Base-by-base conservation (phyloP, 495 filamentous ascomycete species). In the Hypoxylon perforatum region DNA sequence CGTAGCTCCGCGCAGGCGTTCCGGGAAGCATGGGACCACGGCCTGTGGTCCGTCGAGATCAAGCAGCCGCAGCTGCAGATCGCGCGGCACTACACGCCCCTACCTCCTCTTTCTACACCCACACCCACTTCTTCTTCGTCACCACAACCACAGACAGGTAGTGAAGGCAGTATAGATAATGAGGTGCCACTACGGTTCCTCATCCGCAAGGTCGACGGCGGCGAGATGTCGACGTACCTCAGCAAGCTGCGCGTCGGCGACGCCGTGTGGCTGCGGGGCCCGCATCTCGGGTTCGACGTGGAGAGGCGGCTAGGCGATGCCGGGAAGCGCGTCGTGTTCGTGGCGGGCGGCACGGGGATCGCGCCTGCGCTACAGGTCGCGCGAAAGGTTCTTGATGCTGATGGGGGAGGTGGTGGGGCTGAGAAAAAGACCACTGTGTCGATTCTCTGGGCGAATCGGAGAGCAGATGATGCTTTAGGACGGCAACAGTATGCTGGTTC, bases 11-110 rank as follows among this genome's bases (percentile, higher is more conserved):
- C 49, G 23, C 28, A 42, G 8, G 9, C 57, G 6, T 23, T 76
- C 2, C 9, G 19, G 0, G 19, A 61, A n/a, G 74, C 75, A 0
- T 80, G 77, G 63, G 61, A 53, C 60, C 80, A 81, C 5, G 91
- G 90, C 1, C 80, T 95, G 36, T 94, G 92, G 88, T 92, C 89
- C 60, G 88, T 97, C 14, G 91, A 97, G 83, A 83, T 97, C 70
- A 97, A 96, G 75, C 94, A 99, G 75, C 95, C 95, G 8, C 88
- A 96, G 71, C 69, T 97, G 51, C 92, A 96, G 72, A 94, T 99
- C 47, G 90, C 91, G 36, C 79, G 95, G 51, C 86, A 89, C 15
- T 99, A 99, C 75, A 97, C 95, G 10, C 93, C 94, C 0, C 78
- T 98, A 0, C 94, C 95, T 0, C 78, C 86, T 9, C 64, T 51